Percentiles rank a stretch among this genome's conserved stretches.
Evolutionary conservation across 768 basidiomycete species (phyloP).

Genomic region (Russula emetica): DNA sequence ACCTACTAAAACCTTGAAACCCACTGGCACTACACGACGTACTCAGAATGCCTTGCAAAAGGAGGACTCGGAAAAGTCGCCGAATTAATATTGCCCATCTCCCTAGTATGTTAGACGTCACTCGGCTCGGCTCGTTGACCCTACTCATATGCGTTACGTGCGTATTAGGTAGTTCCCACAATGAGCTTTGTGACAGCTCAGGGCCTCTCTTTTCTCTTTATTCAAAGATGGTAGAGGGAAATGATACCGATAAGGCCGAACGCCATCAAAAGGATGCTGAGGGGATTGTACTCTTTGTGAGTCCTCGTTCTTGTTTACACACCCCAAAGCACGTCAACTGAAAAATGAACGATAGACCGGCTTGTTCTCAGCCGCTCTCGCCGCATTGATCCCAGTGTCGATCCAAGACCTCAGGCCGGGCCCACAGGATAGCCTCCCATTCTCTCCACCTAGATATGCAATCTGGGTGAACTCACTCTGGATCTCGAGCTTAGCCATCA

Average conservation of each 20-base stretch:
- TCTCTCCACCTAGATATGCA: neutral
- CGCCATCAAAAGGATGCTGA: neutral
- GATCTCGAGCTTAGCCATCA: slow-evolving; percentile 1
- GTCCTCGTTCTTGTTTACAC: neutral
- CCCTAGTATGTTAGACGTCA: neutral
- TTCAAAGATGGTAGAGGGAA: neutral
- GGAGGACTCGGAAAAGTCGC: no score
- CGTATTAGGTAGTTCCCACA: neutral
- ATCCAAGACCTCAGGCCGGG: neutral
- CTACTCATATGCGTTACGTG: neutral
- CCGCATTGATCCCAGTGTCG: neutral
- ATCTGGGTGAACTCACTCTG: slow-evolving; percentile 2
- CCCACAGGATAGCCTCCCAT: neutral
- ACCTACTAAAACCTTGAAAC: neutral
- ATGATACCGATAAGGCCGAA: neutral
- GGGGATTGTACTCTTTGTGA: slow-evolving; percentile 1
- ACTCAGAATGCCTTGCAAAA: neutral
- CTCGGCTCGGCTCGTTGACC: neutral
- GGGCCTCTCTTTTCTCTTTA: slow-evolving; percentile 3
- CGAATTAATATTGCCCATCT: neutral
- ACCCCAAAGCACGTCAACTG: neutral
- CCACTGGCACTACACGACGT: neutral
- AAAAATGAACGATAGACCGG: neutral
- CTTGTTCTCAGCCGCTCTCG: neutral
- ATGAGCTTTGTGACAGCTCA: neutral